Conservation (phyloP, 2,329 filamentous ascomycete species). For the Calonectria pseudoreteaudii region DNA sequence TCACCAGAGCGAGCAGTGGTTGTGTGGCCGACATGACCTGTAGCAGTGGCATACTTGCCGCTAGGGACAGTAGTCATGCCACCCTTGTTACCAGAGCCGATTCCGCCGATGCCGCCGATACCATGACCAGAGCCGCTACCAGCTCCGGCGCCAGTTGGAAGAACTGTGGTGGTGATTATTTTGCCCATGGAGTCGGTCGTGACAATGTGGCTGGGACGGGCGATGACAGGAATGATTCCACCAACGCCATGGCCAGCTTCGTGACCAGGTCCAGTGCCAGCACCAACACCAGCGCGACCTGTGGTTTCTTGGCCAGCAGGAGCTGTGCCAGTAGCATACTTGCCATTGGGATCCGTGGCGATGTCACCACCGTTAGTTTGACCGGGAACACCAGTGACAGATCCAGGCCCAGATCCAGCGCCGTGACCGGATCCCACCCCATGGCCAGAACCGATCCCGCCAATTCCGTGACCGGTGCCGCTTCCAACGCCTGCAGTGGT, state of each 20-base stretch:
- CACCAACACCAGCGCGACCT: not conserved
- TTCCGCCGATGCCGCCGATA: not conserved
- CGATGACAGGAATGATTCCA: too few relatives aligned
- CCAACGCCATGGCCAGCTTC: not conserved
- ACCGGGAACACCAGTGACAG: not conserved
- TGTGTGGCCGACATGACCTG: not conserved
- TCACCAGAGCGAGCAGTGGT: not conserved
- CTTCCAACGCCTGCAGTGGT: not conserved
- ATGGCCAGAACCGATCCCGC: not conserved
- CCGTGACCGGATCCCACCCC: not conserved
- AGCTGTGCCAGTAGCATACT: not conserved
- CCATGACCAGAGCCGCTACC: not conserved
- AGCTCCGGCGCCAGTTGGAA: not conserved
- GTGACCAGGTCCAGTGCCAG: too few relatives aligned
- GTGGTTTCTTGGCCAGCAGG: not conserved
- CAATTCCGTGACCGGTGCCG: not conserved
- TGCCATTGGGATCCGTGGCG: not conserved
- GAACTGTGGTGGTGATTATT: not conserved
- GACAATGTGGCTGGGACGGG: not conserved
- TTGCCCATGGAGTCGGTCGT: not conserved
- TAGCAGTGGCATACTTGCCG: not conserved
- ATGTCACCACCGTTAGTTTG: not conserved
- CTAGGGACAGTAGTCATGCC: not conserved
- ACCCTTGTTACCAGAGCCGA: not conserved
- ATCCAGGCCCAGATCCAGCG: not conserved